Conservation (phyloP, 2,329 filamentous ascomycete species). For the Fusarium phyllophilum region DNA sequence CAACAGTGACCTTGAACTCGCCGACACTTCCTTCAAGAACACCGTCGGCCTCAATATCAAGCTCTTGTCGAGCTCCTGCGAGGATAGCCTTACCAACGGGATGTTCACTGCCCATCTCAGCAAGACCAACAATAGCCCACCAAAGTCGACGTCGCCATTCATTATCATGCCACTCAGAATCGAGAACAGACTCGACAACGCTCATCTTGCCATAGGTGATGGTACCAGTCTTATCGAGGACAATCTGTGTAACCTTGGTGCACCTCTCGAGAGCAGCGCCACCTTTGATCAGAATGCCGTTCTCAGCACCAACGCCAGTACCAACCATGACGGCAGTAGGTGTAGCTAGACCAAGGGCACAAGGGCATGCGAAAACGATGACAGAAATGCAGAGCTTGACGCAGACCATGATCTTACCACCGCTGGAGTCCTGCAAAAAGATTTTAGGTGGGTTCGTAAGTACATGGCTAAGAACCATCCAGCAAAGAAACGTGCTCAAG, state of each 20-base stretch:
- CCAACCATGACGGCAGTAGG: conserved; percentile 99
- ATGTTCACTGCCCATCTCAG: conserved; percentile 95
- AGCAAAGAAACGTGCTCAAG: conserved; percentile 83
- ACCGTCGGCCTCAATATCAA: conserved; percentile 76
- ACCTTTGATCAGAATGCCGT: conserved; percentile 97
- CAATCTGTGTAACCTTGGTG: conserved; percentile 88
- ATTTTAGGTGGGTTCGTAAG: conserved; percentile 86
- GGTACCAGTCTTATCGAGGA: conserved; percentile 96
- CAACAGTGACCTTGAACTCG: conserved; percentile 85
- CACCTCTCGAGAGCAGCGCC: conserved; percentile 91
- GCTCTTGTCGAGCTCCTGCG: conserved; percentile 76
- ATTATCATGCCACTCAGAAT: conserved; percentile 73
- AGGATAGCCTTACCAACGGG: conserved; percentile 93
- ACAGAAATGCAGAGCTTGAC: conserved; percentile 98
- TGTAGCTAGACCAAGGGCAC: conserved; percentile 93
- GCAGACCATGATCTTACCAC: conserved; percentile 95
- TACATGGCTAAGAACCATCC: conserved; percentile 95
- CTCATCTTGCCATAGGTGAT: conserved; percentile 96
- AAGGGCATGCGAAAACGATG: conserved; percentile 97
- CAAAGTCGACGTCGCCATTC: conserved; percentile 79
- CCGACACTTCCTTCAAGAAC: conserved; percentile 85
- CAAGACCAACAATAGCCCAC: conserved; percentile 97
- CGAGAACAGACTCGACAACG: conserved; percentile 77
- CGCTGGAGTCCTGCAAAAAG: conserved; percentile 81
- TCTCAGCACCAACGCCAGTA: conserved; percentile 94